Evolutionary conservation across 148 eudicot species (phyloP), one percentile per base, ranked within the genome.

Genomic region (Arctostaphylos glauca): DNA sequence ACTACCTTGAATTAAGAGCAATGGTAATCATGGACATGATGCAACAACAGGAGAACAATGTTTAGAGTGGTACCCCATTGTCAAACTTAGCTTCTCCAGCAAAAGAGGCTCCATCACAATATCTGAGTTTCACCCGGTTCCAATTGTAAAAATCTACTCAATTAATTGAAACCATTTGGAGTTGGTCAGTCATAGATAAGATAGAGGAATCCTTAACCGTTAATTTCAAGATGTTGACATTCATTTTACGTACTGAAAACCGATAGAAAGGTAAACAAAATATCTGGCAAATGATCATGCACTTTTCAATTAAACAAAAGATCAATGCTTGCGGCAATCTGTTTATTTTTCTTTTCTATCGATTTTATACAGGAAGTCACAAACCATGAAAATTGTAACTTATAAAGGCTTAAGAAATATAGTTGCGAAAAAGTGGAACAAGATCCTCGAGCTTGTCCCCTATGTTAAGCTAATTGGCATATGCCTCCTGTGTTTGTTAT

Each of bases 31-130:
- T 47, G 19, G 53, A 56, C 41, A 67, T 31, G 31, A 84, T 50
- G 49, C 66, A 31, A 62, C 13, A 18, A 25, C 50, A 31, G 23
- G 41, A 64, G 78, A 25, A 56, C 70, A 46, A n/a, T 70, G 79
- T 14, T 53, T 15, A 67, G 7, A 58, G n/a, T 21, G 82, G 80
- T 85, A 96, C 99, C 94, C 94, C 96, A 86, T 96, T 94, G 76
- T 87, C 67, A 74, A 89, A 94, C 85, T 82, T 84, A 56, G 94
- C 84, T 67, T 96, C 84, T 15, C 99, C 99, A 62, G 94, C 92
- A 88, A 94, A 96, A 12, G 99, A 96, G 66, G 98, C 99, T 47
- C 99, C 99, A 79, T 96, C 99, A 84, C 99, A 96, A 43, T 96
- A 96, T 90, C 97, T 89, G 68, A 96, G 79, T 91, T 94, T 94